phyloP scores from a whole-genome alignment of 768 basidiomycete species.

The Mycena belliarum region DNA sequence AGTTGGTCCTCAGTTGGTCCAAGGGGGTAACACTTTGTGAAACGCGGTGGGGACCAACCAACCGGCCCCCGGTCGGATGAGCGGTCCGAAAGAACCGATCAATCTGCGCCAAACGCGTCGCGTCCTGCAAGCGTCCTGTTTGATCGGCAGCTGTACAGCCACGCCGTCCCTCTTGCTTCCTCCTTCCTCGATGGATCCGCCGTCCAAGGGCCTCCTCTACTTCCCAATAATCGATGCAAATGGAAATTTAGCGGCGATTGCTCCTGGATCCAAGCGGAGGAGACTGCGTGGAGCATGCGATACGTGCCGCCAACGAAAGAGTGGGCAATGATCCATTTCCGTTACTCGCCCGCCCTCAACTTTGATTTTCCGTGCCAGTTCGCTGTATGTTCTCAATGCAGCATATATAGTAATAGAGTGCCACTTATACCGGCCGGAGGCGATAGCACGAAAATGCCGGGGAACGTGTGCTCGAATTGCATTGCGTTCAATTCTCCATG shows the following conservation, averaged over 20 bases:
- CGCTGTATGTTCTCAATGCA: constrained; percentile 4
- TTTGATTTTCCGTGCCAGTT: background rate
- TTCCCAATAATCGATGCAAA: constrained; percentile 1
- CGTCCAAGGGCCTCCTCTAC: constrained; percentile 15
- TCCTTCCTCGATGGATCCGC: background rate
- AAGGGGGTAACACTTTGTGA: too few species aligned
- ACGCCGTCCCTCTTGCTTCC: background rate
- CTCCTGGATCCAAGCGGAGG: constrained; percentile 18
- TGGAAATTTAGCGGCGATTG: background rate
- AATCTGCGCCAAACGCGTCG: too few species aligned
- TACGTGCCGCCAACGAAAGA: constrained; percentile 7
- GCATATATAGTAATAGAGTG: background rate
- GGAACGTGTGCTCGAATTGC: constrained; percentile 47
- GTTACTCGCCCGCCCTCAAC: background rate
- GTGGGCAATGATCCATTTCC: too few species aligned
- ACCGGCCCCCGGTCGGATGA: too few species aligned
- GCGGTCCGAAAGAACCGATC: too few species aligned
- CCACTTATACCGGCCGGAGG: constrained; percentile 24
- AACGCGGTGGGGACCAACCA: too few species aligned
- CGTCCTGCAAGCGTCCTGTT: too few species aligned
- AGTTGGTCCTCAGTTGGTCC: too few species aligned
- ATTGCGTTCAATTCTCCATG: constrained; percentile 43
- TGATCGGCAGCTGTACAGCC: too few species aligned
- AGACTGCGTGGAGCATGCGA: constrained; percentile 19
- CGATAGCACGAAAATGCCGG: constrained; percentile 48